phyloP scores from a whole-genome alignment of 768 basidiomycete species.

The Tulasnella sp. region DNA sequence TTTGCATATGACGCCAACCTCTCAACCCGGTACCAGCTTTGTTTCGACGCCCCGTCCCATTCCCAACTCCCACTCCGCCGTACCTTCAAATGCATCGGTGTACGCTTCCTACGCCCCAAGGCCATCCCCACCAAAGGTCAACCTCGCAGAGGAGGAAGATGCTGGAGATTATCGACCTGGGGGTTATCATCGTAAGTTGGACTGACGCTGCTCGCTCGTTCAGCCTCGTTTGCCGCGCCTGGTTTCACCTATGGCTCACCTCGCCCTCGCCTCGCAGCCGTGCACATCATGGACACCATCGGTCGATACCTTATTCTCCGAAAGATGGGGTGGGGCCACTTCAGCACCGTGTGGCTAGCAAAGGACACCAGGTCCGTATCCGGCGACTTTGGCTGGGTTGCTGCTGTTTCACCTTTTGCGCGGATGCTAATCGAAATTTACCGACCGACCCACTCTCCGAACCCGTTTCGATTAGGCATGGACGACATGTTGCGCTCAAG shows the following conservation, averaged over 20 bases:
- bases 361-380: constrained; percentile 44
- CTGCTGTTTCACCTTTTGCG: constrained; percentile 2
- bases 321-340: constrained; percentile 97
- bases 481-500: constrained; percentile 80
- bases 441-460: not conserved
- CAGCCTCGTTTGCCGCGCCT: not conserved
- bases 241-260: not conserved
- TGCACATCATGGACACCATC: constrained; percentile 75
- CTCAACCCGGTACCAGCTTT: not conserved
- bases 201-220: not conserved
- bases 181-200: constrained; percentile 26
- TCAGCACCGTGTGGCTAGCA: constrained; percentile 89
- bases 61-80: not conserved
- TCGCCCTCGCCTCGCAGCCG: constrained; percentile 23
- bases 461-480: constrained; percentile 34
- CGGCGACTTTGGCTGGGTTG: not conserved
- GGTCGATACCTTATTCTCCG: constrained; percentile 77
- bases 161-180: constrained; percentile 30
- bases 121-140: constrained; percentile 7
- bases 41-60: constrained; percentile 5
- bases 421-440: not conserved
- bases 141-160: constrained; percentile 25
- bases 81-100: not conserved
- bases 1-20: not conserved
- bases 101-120: not conserved